Evolutionary conservation across 2,329 filamentous ascomycete genomes (phyloP).

Genomic region (Chaetomium olivaceum): DNA sequence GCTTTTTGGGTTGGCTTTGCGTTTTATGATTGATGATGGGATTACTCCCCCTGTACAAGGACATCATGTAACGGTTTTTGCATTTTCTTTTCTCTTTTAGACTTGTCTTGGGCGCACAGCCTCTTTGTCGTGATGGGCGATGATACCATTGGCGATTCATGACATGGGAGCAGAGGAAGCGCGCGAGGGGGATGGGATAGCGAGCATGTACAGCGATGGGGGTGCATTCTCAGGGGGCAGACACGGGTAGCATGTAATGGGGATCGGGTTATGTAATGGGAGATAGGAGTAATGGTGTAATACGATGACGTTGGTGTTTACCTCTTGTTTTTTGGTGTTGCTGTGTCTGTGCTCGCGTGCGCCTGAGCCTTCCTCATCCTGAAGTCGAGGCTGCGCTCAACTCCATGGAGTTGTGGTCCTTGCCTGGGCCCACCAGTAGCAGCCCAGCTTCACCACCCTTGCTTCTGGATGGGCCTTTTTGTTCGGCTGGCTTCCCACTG

Average conservation of each 20-base stretch:
- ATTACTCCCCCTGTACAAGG: conserved; percentile 6
- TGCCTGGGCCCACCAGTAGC: background rate
- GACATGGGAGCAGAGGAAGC: conserved; percentile 9
- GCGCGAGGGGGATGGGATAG: background rate
- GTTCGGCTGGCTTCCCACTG: background rate
- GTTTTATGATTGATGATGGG: background rate
- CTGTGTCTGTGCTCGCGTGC: background rate
- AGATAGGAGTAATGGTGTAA: background rate
- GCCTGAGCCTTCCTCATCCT: background rate
- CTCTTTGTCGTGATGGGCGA: conserved; percentile 18
- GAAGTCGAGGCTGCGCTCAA: background rate
- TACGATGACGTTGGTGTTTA: conserved; percentile 1
- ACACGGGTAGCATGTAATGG: background rate
- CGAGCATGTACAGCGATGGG: background rate
- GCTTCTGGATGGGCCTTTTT: background rate
- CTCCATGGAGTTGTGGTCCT: background rate
- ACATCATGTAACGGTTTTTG: conserved; percentile 11
- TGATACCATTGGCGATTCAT: conserved; percentile 9
- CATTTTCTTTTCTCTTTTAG: conserved; percentile 11
- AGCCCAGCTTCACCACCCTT: background rate
- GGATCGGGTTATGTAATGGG: background rate
- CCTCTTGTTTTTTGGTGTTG: background rate
- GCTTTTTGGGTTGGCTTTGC: conserved; percentile 7
- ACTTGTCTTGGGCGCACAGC: conserved; percentile 17
- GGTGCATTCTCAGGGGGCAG: background rate